Evolutionary conservation across 192 early-diverging fungal genomes (phyloP).

Genomic region (Obelidium mucronatum): DNA sequence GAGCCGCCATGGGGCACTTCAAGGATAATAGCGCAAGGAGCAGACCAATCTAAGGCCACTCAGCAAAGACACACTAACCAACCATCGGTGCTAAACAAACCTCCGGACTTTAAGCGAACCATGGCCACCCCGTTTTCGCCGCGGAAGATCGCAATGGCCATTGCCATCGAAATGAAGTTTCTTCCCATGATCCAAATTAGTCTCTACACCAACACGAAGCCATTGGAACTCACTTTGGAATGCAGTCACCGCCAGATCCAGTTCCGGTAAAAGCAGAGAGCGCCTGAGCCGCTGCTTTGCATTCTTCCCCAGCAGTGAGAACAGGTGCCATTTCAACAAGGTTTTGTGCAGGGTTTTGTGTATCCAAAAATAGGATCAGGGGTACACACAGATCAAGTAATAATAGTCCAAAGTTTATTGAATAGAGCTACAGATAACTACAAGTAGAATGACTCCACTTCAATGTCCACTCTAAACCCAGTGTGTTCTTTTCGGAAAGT

Average conservation of each 20-base stretch:
- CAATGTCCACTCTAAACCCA: too few relatives aligned
- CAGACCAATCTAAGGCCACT: slow-evolving; percentile 68
- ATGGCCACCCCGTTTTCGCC: slow-evolving; percentile 60
- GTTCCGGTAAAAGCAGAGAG: slow-evolving; percentile 56
- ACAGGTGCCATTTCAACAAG: slow-evolving; percentile 23
- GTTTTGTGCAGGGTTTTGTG: background rate
- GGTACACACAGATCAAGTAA: too few relatives aligned
- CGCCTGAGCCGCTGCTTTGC: slow-evolving; percentile 51
- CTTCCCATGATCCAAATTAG: slow-evolving; percentile 11
- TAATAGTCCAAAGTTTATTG: too few relatives aligned
- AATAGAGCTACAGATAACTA: too few relatives aligned
- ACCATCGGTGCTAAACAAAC: slow-evolving; percentile 30
- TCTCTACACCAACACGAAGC: background rate
- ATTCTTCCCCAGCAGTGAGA: slow-evolving; percentile 54
- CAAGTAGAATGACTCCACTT: too few relatives aligned
- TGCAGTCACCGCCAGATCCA: slow-evolving; percentile 27
- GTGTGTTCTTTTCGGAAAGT: too few relatives aligned
- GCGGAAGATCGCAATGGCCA: slow-evolving; percentile 55
- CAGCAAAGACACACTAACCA: background rate
- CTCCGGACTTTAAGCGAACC: slow-evolving; percentile 57
- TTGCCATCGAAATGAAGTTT: slow-evolving; percentile 48
- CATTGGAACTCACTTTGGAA: slow-evolving; percentile 32
- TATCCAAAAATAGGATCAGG: background rate
- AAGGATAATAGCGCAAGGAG: slow-evolving; percentile 61
- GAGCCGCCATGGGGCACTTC: slow-evolving; percentile 46